Evolutionary conservation across 2,329 filamentous ascomycete species (phyloP).

Genomic region (Lecanicillium sp.): DNA sequence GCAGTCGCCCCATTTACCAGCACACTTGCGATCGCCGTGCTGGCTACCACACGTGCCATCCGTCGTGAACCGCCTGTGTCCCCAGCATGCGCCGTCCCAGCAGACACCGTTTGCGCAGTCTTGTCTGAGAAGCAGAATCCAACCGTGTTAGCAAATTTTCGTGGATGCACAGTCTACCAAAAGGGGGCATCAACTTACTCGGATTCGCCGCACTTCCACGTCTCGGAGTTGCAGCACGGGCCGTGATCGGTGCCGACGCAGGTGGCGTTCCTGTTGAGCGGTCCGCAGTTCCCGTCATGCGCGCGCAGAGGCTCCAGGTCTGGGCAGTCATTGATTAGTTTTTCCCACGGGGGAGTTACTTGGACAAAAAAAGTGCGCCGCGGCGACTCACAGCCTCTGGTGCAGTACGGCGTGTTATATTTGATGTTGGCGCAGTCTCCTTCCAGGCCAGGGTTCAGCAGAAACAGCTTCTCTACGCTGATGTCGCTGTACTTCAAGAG

Average conservation of each 20-base stretch:
- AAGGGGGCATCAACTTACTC: too few species aligned
- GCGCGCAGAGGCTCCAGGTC: constrained; percentile 23
- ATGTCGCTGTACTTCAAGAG: constrained; percentile 18
- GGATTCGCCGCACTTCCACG: constrained; percentile 25
- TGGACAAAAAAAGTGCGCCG: too few species aligned
- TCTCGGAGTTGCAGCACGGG: constrained; percentile 29
- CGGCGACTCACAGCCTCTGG: constrained; percentile 25
- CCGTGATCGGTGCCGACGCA: constrained; percentile 22
- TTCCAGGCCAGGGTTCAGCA: constrained; percentile 23
- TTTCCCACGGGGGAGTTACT: neutral
- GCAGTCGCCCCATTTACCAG: constrained; percentile 27
- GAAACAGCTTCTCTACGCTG: constrained; percentile 21
- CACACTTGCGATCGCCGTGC: constrained; percentile 25
- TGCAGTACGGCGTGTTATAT: constrained; percentile 25
- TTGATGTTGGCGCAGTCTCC: constrained; percentile 24
- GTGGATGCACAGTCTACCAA: too few species aligned
- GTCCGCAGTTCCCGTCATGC: constrained; percentile 26
- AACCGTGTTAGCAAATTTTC: constrained; percentile 8
- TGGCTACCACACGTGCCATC: constrained; percentile 29
- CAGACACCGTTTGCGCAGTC: constrained; percentile 29
- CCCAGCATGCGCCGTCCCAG: constrained; percentile 27
- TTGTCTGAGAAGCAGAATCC: constrained; percentile 17
- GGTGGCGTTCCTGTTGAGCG: constrained; percentile 25
- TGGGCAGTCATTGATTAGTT: constrained; percentile 7
- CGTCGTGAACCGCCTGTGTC: constrained; percentile 24